Evolutionary conservation across 2,329 filamentous ascomycete species (phyloP).

Genomic region (Colletotrichum karsti): DNA sequence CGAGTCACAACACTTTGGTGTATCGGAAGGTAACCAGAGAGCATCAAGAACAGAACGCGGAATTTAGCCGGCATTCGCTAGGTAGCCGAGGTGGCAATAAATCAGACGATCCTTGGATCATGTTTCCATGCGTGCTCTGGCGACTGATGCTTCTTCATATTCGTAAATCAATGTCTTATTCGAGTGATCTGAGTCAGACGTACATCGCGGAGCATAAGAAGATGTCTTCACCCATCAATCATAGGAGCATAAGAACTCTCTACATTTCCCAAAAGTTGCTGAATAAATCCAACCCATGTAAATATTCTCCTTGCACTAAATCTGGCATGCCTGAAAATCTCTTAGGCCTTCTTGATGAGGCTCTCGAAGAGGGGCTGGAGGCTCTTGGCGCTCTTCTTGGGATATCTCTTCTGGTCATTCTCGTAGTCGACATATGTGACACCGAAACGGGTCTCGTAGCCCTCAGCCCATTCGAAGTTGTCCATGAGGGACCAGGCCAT

Average conservation of each 20-base stretch:
- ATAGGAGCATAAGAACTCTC: neutral
- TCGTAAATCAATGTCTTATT: too few species aligned
- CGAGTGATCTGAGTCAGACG: too few species aligned
- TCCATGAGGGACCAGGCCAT: conserved; percentile 91
- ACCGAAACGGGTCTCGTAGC: conserved; percentile 86
- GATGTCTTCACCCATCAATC: too few species aligned
- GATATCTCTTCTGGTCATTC: conserved; percentile 79
- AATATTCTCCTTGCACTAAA: neutral
- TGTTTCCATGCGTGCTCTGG: too few species aligned
- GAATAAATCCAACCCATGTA: conserved; percentile 3
- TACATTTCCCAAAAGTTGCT: conserved; percentile 1
- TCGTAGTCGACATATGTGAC: conserved; percentile 86
- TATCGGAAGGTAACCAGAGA: neutral
- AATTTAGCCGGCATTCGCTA: conserved; percentile 1
- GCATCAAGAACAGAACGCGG: too few species aligned
- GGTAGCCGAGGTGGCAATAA: neutral
- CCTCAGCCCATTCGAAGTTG: conserved; percentile 94
- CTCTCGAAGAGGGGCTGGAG: conserved; percentile 76
- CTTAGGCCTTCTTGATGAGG: conserved; percentile 70
- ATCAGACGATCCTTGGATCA: neutral
- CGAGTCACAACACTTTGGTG: neutral
- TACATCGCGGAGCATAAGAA: too few species aligned
- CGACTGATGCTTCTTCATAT: conserved; percentile 6
- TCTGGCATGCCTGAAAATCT: neutral
- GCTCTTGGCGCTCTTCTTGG: conserved; percentile 84